Evolutionary conservation across 2,329 filamentous ascomycete genomes (phyloP).

Genomic region (Fusarium protoensiforme): DNA sequence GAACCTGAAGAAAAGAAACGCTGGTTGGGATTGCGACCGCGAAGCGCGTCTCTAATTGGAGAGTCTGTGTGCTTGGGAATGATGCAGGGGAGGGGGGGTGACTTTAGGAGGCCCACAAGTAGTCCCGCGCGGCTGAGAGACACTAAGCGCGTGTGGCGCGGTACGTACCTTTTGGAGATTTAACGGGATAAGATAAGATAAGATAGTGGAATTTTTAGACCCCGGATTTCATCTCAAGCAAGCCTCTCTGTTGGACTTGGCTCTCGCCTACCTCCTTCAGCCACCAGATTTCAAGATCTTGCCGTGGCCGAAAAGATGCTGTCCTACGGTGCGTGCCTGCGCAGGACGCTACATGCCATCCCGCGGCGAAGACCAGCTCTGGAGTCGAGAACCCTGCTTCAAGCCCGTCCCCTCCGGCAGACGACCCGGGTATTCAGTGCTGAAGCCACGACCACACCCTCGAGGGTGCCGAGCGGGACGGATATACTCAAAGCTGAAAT

Average conservation of each 20-base stretch:
- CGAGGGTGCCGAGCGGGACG: background rate
- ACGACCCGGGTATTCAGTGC: conserved; percentile 26
- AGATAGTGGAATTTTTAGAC: conserved; percentile 36
- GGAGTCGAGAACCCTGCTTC: conserved; percentile 12
- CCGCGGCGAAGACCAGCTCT: conserved; percentile 13
- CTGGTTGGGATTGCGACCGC: conserved; percentile 33
- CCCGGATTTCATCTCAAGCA: background rate
- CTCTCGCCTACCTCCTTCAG: background rate
- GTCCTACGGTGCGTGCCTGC: conserved; percentile 42
- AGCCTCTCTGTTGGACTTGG: background rate
- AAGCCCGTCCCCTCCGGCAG: conserved; percentile 16
- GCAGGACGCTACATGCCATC: conserved; percentile 36
- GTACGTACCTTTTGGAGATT: conserved; percentile 1
- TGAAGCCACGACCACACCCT: background rate
- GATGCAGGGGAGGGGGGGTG: conserved; percentile 27
- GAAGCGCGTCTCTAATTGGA: conserved; percentile 41
- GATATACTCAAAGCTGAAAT: conserved; percentile 6
- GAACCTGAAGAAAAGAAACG: conserved; percentile 30
- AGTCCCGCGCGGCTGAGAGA: conserved; percentile 16
- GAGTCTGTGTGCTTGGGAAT: conserved; percentile 6
- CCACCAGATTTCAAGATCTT: background rate
- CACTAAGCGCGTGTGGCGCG: conserved; percentile 2
- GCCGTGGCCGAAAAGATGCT: conserved; percentile 44
- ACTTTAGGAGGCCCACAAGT: conserved; percentile 2
- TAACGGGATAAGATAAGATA: conserved; percentile 18